Percentiles rank a stretch among this genome's conserved stretches.
Conservation (phyloP, 225 moss, liverwort and hornwort genomes). For the Pseudisothecium myosuroides region DNA sequence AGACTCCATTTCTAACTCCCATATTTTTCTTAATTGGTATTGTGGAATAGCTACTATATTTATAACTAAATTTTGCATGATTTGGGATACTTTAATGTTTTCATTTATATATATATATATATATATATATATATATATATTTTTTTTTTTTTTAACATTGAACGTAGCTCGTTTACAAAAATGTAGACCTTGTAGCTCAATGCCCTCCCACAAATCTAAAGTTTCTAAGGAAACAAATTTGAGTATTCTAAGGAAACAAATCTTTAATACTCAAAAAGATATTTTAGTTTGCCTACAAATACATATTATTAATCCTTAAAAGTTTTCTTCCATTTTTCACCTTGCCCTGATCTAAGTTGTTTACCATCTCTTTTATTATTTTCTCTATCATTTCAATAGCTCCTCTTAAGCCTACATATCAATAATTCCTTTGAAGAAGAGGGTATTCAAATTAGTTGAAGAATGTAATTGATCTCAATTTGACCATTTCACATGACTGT, state of each 20-base stretch:
- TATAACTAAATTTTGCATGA: not conserved
- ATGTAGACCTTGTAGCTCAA: too few species aligned
- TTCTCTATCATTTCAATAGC: not conserved
- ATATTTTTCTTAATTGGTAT: not conserved
- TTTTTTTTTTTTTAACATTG: too few species aligned
- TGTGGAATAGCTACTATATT: not conserved
- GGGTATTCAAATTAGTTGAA: not conserved
- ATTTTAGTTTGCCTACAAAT: too few species aligned
- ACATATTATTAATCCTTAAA: too few species aligned
- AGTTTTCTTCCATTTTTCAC: not conserved
- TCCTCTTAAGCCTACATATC: not conserved
- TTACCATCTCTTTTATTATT: not conserved
- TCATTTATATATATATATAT: too few species aligned
- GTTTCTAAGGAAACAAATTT: too few species aligned
- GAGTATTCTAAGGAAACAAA: too few species aligned
- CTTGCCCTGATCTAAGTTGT: not conserved
- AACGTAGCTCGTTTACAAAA: too few species aligned
- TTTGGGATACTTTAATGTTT: not conserved
- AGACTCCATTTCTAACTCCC: accelerated
- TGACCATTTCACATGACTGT: not conserved
- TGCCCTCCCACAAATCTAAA: too few species aligned
- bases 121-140: too few species aligned
- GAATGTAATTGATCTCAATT: not conserved
- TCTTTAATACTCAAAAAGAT: too few species aligned
- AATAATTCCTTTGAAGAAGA: not conserved